Conservation (phyloP, 2,329 filamentous ascomycete genomes). For the Fusarium sarcochroum region DNA sequence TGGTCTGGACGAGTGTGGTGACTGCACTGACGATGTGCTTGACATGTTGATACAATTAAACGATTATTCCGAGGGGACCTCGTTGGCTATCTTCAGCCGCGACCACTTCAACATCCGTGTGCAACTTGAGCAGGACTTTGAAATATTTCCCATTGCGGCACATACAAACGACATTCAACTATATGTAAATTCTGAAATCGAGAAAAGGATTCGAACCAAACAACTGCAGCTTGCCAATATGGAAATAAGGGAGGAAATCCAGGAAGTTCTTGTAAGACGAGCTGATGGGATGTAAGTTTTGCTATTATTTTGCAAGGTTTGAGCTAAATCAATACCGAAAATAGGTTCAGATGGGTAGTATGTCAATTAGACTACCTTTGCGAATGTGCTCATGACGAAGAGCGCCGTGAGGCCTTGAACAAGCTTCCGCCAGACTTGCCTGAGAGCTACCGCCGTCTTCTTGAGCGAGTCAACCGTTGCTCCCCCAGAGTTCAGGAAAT, state of each 20-base stretch:
- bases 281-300: conserved; percentile 32
- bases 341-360: conserved; percentile 41
- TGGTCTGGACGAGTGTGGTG: conserved; percentile 18
- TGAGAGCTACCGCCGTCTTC: conserved; percentile 26
- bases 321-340: background rate
- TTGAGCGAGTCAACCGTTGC: background rate
- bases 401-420: conserved; percentile 16
- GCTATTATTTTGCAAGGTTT: rapidly evolving
- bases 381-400: conserved; percentile 14
- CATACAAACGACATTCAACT: conserved; percentile 17
- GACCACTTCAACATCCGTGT: conserved; percentile 14
- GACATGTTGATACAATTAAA: background rate
- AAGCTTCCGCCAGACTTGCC: conserved; percentile 8
- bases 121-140: background rate
- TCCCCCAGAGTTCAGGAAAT: background rate
- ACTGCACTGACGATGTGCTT: background rate
- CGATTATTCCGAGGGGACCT: rapidly evolving
- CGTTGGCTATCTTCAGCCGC: conserved; percentile 25
- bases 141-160: conserved; percentile 2
- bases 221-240: conserved; percentile 3
- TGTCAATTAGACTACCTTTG: conserved; percentile 42
- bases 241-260: conserved; percentile 25
- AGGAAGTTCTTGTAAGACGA: background rate
- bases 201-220: background rate
- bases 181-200: conserved; percentile 29